Base-by-base conservation (phyloP, 1,284 basidiomycete species). In the Omphalotus olearius region DNA sequence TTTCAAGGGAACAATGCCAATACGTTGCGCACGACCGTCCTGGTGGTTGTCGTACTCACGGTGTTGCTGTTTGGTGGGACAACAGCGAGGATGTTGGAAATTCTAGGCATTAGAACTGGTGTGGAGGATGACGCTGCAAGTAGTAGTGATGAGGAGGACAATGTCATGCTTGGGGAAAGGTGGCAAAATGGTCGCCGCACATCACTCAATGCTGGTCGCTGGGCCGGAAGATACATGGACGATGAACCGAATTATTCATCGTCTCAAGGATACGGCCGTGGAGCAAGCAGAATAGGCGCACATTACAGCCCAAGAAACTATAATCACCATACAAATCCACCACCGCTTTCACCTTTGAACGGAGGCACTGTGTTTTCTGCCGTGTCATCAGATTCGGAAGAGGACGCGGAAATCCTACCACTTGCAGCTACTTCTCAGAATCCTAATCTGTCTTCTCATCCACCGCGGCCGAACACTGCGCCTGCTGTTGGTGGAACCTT, bases 31-130 rank as follows among this genome's bases (percentile, higher is more conserved):
- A 98, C 89, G 30, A 98, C 96, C 0, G 95, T 99, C 18, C 82
- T 99, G 28, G 88, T 98, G 13, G 92, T 97, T 5, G 96, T 99
- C 40, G 93, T 99, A 43, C 75, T 98, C 50, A 98, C 96, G 0
- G 93, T 99, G 42, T 75, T 98, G 54, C 75, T 98, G 50, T 99
- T 99, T 64, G 96, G 96, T 0, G 97, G 96, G 0, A 98, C 97
- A 6, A 98, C 97, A 0, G 85, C 91, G 5, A 79, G 94, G 52
- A 99, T 99, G 97, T 78, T 99, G 41, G 94, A 98, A 62, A 85
- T 99, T 7, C 78, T 98, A n/a, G 95, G 96, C 1, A 98, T 99
- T 59, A 74, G 91, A 7, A 97, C 93, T 0, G 95, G 96, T 0
- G 92, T 99, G 0, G 95, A 98, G 61, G 94, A 98, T 57, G 94